Conservation (phyloP, 192 early-diverging fungal genomes). For the Entomortierella chlamydospora region DNA sequence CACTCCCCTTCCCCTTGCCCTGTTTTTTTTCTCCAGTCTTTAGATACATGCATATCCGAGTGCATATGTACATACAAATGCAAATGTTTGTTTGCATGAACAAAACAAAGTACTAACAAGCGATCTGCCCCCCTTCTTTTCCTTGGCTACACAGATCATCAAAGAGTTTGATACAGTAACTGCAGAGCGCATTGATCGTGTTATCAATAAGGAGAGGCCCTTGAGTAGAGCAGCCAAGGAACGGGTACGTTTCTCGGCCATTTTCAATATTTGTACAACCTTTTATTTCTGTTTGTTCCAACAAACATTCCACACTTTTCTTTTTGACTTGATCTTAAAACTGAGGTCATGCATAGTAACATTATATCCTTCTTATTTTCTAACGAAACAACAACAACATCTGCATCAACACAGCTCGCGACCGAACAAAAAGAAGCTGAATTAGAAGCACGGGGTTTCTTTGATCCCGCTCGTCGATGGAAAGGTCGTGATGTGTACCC, state of each 20-base stretch:
- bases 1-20: neutral
- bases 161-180: slow-evolving; percentile 38
- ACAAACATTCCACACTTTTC: neutral
- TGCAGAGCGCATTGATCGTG: slow-evolving; percentile 46
- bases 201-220: slow-evolving; percentile 44
- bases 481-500: slow-evolving; percentile 53
- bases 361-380: neutral
- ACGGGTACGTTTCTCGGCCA: slow-evolving; percentile 13
- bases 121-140: neutral
- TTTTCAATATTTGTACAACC: too few relatives aligned
- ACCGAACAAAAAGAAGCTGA: slow-evolving; percentile 50
- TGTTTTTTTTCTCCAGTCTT: neutral
- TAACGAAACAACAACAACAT: too few relatives aligned
- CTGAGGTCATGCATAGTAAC: neutral
- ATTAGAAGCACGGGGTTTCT: slow-evolving; percentile 45
- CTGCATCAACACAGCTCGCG: slow-evolving; percentile 20
- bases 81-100: neutral
- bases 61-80: too few relatives aligned
- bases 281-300: neutral
- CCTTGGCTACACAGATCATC: slow-evolving; percentile 10
- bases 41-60: too few relatives aligned
- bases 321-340: too few relatives aligned
- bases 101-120: neutral
- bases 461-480: slow-evolving; percentile 52
- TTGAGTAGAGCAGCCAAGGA: slow-evolving; percentile 43